Conservation (phyloP, 768 basidiomycete species). For the Lentinula guzmanii region DNA sequence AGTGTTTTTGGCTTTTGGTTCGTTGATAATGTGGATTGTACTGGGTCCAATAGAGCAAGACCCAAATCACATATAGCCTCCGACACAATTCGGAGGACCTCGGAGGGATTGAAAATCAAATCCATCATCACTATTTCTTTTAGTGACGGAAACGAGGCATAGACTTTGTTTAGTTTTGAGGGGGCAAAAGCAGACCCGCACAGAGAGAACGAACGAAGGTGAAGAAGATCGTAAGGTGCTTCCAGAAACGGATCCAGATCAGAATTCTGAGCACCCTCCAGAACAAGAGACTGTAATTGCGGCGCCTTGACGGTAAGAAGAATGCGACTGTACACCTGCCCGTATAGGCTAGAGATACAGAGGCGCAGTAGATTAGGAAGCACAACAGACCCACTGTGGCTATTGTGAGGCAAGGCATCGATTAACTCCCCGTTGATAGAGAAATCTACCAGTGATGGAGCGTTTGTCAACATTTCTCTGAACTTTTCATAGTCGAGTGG, state of each 20-base stretch:
- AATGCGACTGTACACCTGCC: conserved; percentile 30
- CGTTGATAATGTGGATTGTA: neutral
- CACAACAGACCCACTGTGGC: conserved; percentile 8
- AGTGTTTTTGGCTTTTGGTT: neutral
- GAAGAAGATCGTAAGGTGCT: conserved; percentile 19
- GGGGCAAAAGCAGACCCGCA: conserved; percentile 11
- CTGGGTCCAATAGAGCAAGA: neutral
- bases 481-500: conserved; percentile 31
- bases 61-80: neutral
- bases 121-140: neutral
- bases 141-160: neutral
- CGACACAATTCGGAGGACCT: neutral
- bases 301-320: conserved; percentile 34
- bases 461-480: conserved; percentile 25
- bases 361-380: conserved; percentile 34
- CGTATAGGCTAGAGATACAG: conserved; percentile 32
- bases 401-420: conserved; percentile 13
- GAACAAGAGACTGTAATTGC: conserved; percentile 29
- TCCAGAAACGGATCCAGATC: conserved; percentile 33
- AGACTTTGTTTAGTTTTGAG: neutral
- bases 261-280: conserved; percentile 35
- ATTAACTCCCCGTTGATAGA: conserved; percentile 41
- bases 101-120: neutral
- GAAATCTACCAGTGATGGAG: conserved; percentile 29
- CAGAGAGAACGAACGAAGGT: conserved; percentile 31